Conservation (phyloP, 108 stramenopile species). For the Cyclotella kingstonii region DNA sequence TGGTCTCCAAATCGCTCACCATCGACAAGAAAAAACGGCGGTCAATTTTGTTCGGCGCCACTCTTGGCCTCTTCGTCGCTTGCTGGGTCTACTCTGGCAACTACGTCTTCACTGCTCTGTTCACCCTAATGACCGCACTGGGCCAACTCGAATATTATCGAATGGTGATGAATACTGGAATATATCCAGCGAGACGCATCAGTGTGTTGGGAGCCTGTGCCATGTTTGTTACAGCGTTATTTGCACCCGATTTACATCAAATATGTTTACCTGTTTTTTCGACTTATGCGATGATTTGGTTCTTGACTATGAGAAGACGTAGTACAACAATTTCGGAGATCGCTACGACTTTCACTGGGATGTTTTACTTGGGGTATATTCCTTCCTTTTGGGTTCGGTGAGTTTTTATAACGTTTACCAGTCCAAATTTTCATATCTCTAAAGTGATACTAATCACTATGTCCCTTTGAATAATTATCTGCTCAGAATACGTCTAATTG, state of each 20-base stretch:
- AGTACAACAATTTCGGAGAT: slow-evolving; percentile 88
- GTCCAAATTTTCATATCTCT: not conserved
- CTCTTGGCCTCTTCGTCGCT: slow-evolving; percentile 84
- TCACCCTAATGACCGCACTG: slow-evolving; percentile 84
- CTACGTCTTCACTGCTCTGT: slow-evolving; percentile 86
- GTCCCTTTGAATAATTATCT: not conserved
- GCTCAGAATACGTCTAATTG: slow-evolving; percentile 56
- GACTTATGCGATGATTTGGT: slow-evolving; percentile 89
- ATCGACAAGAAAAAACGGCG: slow-evolving; percentile 45
- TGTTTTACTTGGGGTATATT: slow-evolving; percentile 96
- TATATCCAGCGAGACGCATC: slow-evolving; percentile 91
- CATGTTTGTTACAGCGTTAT: slow-evolving; percentile 86
- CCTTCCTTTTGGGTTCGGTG: slow-evolving; percentile 93
- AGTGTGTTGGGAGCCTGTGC: slow-evolving; percentile 77
- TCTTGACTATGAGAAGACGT: slow-evolving; percentile 76
- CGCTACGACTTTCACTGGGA: slow-evolving; percentile 94
- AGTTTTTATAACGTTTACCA: slow-evolving; percentile 22
- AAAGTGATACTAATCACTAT: too few relatives aligned
- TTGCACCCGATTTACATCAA: slow-evolving; percentile 79
- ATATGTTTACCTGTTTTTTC: slow-evolving; percentile 74
- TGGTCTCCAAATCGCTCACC: not conserved
- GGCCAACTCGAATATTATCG: slow-evolving; percentile 95
- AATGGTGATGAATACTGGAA: slow-evolving; percentile 92
- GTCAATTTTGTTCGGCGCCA: slow-evolving; percentile 76
- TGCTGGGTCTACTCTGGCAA: slow-evolving; percentile 93